phyloP scores from a whole-genome alignment of 139 green algal genomes.

The Micromonas commoda region DNA sequence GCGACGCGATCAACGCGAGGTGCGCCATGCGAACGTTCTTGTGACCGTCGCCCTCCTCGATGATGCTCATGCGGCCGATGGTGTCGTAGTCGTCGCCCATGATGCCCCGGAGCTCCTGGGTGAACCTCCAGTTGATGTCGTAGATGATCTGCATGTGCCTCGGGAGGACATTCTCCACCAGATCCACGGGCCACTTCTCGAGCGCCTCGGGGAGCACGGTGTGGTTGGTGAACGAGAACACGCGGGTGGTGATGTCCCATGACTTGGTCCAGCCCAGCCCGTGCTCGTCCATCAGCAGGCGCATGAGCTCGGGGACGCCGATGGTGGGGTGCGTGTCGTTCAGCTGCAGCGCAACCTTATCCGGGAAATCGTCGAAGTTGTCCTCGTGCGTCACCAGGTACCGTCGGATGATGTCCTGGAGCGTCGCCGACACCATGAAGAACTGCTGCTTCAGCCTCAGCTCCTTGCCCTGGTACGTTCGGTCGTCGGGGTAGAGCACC shows the following conservation, averaged over 20 bases:
- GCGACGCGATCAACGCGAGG: slow-evolving; percentile 80
- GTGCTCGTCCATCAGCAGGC: slow-evolving; percentile 94
- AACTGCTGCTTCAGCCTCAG: slow-evolving; percentile 98
- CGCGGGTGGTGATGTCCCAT: slow-evolving; percentile 79
- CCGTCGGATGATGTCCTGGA: slow-evolving; percentile 63
- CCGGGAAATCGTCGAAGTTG: slow-evolving; percentile 57
- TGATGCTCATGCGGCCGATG: slow-evolving; percentile 89
- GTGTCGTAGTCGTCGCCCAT: slow-evolving; percentile 83
- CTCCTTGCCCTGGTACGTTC: slow-evolving; percentile 88
- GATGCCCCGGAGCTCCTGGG: slow-evolving; percentile 69
- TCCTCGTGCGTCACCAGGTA: slow-evolving; percentile 39
- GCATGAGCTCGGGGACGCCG: slow-evolving; percentile 92
- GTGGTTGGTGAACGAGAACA: slow-evolving; percentile 98
- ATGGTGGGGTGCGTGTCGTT: slow-evolving; percentile 58
- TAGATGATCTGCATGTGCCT: slow-evolving; percentile 99
- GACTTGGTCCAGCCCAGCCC: slow-evolving; percentile 82
- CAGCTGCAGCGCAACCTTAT: slow-evolving; percentile 65
- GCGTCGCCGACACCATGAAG: slow-evolving; percentile 93
- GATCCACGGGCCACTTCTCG: slow-evolving; percentile 64
- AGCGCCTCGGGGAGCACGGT: slow-evolving; percentile 96
- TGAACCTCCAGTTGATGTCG: slow-evolving; percentile 97
- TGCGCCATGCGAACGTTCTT: slow-evolving; percentile 75
- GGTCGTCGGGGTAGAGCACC: slow-evolving; percentile 98
- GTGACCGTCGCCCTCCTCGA: slow-evolving; percentile 68
- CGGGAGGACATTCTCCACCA: slow-evolving; percentile 55